Evolutionary conservation across 768 basidiomycete genomes (phyloP).

Genomic region (Hebeloma cylindrosporum): DNA sequence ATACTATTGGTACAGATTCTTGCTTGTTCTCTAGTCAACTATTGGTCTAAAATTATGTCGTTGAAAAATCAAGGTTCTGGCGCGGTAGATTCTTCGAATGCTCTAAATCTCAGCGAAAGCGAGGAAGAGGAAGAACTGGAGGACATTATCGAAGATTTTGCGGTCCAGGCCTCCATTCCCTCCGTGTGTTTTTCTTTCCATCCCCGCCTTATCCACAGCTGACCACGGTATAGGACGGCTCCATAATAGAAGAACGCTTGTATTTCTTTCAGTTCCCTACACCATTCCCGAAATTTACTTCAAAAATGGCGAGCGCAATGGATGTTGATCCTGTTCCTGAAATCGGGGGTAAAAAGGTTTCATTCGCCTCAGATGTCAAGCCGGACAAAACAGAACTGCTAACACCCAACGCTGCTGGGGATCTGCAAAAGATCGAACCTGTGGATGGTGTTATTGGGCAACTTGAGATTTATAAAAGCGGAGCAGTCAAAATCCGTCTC

Average conservation of each 20-base stretch:
- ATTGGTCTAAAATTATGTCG: background rate
- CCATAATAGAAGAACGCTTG: slow-evolving; percentile 60
- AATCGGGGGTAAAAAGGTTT: slow-evolving; percentile 49
- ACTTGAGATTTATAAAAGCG: slow-evolving; percentile 83
- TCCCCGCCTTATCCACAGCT: background rate
- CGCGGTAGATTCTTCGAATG: slow-evolving; percentile 47
- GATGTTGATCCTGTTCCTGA: slow-evolving; percentile 37
- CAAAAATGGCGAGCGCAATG: slow-evolving; percentile 32
- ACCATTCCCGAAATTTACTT: slow-evolving; percentile 76
- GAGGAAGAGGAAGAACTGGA: slow-evolving; percentile 82
- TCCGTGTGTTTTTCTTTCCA: slow-evolving; percentile 34
- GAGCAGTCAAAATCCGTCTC: slow-evolving; percentile 83
- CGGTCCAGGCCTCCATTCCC: slow-evolving; percentile 36
- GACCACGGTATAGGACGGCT: slow-evolving; percentile 41
- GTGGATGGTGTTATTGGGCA: slow-evolving; percentile 82
- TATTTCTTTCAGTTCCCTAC: slow-evolving; percentile 91
- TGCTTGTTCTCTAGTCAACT: background rate
- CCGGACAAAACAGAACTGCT: slow-evolving; percentile 26
- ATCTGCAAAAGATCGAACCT: slow-evolving; percentile 32
- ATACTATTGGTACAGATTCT: slow-evolving; percentile 26
- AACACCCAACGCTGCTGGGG: slow-evolving; percentile 28
- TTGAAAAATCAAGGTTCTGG: slow-evolving; percentile 27
- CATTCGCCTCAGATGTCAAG: slow-evolving; percentile 66
- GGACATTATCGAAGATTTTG: slow-evolving; percentile 73
- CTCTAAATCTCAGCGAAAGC: slow-evolving; percentile 69